A percentile compares a stretch with the other conserved stretches of the same genome.
Conservation (phyloP, 2,329 filamentous ascomycete species). For the Penicillium sp. region DNA sequence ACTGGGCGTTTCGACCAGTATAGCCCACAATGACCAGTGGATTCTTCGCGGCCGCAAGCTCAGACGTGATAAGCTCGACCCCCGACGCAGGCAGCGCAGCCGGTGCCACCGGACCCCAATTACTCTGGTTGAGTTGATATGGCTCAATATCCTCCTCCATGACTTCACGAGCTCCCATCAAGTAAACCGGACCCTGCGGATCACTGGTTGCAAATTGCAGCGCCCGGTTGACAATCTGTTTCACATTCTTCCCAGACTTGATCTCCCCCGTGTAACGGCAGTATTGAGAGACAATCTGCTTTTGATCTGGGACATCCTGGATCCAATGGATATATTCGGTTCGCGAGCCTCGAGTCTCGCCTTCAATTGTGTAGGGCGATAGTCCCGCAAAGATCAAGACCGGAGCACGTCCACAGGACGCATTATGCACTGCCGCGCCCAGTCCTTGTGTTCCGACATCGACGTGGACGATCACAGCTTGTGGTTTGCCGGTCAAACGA, state of each 20-base stretch:
- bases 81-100: constrained; percentile 59
- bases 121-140: constrained; percentile 66
- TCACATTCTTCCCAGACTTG: constrained; percentile 80
- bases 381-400: constrained; percentile 78
- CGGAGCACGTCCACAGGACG: constrained; percentile 71
- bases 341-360: constrained; percentile 73
- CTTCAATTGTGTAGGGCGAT: constrained; percentile 74
- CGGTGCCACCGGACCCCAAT: constrained; percentile 72
- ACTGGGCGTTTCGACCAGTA: constrained; percentile 49
- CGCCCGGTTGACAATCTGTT: constrained; percentile 85
- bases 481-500: constrained; percentile 69
- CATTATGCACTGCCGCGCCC: constrained; percentile 77
- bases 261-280: constrained; percentile 82
- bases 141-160: constrained; percentile 83
- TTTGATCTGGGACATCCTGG: constrained; percentile 80
- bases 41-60: constrained; percentile 50
- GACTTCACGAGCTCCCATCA: constrained; percentile 75
- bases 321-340: constrained; percentile 89
- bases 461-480: constrained; percentile 78
- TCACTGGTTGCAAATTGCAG: constrained; percentile 78
- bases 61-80: constrained; percentile 46
- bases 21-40: constrained; percentile 56
- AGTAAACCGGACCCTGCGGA: constrained; percentile 77
- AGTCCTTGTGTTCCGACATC: constrained; percentile 81
- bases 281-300: constrained; percentile 78